These are phyloP conservation scores for Fraxinus dipetala DNA, from an alignment of 305 asterid genomes.

Conservation along the genomic window DNA sequence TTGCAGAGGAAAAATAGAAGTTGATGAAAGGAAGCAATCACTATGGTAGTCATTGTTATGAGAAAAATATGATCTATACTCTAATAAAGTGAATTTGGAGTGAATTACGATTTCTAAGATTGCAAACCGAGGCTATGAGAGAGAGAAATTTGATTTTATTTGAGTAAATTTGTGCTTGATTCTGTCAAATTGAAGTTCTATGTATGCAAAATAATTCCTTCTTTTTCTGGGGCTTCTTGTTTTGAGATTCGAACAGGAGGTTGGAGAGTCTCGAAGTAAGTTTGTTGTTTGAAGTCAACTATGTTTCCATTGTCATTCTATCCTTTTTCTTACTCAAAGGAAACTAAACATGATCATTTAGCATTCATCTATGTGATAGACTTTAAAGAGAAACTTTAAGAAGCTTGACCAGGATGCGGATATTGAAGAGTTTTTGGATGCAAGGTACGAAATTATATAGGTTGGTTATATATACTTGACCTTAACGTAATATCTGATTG, in stretches of 20 bases:
- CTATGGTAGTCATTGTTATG: not conserved
- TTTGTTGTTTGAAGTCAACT: slow-evolving; percentile 18
- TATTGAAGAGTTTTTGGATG: slow-evolving; percentile 72
- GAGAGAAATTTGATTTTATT: not conserved
- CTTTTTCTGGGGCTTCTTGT: not conserved
- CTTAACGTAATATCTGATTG: slow-evolving; percentile 5
- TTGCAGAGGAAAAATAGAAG: not conserved
- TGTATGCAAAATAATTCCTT: slow-evolving; percentile 20
- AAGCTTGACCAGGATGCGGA: slow-evolving; percentile 83
- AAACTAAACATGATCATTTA: slow-evolving; percentile 14
- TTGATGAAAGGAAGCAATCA: not conserved
- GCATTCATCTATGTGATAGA: slow-evolving; percentile 35
- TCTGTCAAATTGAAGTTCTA: not conserved
- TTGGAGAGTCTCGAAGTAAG: slow-evolving; percentile 90
- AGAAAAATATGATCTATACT: not conserved
- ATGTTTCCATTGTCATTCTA: not conserved
- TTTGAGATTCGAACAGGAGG: slow-evolving; percentile 52
- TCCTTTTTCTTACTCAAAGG: slow-evolving; percentile 8
- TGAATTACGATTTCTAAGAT: not conserved
- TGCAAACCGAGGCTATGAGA: not conserved
- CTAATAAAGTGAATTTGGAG: not conserved
- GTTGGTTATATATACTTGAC: not conserved
- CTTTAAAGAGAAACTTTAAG: slow-evolving; percentile 77
- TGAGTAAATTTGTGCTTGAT: not conserved
- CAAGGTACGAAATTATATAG: slow-evolving; percentile 42